Percentiles rank a stretch among this genome's conserved stretches.
Conservation (phyloP, 768 basidiomycete genomes). For the Tulasnella sp. region DNA sequence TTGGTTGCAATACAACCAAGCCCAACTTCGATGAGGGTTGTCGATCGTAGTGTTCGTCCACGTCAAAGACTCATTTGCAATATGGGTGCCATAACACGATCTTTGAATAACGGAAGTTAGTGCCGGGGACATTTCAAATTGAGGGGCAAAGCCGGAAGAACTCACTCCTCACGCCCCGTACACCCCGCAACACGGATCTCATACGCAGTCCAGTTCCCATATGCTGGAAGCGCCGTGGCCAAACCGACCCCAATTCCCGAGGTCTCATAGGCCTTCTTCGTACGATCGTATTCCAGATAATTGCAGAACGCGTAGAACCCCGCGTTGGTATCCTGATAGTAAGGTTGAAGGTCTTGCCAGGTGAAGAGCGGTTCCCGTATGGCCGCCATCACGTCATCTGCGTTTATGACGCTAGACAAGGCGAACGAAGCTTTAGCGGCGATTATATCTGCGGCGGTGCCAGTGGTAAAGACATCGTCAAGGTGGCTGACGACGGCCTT, state of each 20-base stretch:
- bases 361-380: constrained; percentile 4
- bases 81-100: constrained; percentile 5
- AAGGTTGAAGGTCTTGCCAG: constrained; percentile 14
- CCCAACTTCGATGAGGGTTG: constrained; percentile 9
- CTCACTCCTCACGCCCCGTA: constrained; percentile 3
- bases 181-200: constrained; percentile 4
- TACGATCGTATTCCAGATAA: constrained; percentile 10
- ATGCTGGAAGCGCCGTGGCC: constrained; percentile 1
- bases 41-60: constrained; percentile 8
- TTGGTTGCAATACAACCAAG: constrained; percentile 13
- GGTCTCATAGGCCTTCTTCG: neutral
- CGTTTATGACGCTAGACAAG: constrained; percentile 1
- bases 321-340: constrained; percentile 6
- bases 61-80: neutral
- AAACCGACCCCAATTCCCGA: constrained; percentile 2
- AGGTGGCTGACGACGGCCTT: neutral
- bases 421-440: constrained; percentile 1
- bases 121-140: too few relatives aligned
- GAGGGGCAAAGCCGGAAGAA: too few relatives aligned
- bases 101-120: too few relatives aligned
- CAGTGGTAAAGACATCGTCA: constrained; percentile 6
- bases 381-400: constrained; percentile 11
- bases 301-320: constrained; percentile 13
- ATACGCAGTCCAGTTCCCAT: constrained; percentile 8
- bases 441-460: neutral